A percentile compares a stretch with the other conserved stretches of the same genome.
Conservation (phyloP, 352 stramenopile genomes). For the Phytophthora litchii region DNA sequence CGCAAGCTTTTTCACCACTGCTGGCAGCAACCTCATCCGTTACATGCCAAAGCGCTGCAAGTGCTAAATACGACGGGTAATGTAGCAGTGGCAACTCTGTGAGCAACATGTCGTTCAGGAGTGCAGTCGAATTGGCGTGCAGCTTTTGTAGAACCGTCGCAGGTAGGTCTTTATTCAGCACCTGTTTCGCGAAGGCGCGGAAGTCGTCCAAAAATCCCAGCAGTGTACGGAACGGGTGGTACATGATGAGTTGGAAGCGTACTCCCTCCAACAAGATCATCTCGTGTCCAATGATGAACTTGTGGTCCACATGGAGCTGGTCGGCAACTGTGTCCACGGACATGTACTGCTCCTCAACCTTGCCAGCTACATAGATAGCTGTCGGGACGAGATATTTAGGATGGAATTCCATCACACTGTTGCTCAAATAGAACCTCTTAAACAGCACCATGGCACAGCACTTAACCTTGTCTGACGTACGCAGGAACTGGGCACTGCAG, state of each 20-base stretch:
- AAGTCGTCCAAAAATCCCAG: constrained; percentile 88
- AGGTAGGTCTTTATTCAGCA: constrained; percentile 58
- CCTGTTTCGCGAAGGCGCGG: constrained; percentile 68
- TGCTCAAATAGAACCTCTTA: constrained; percentile 91
- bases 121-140: constrained; percentile 70
- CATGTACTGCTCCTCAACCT: constrained; percentile 92
- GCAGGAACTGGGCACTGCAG: constrained; percentile 82
- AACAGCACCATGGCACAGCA: constrained; percentile 85
- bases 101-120: constrained; percentile 80
- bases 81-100: constrained; percentile 72
- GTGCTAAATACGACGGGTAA: constrained; percentile 72
- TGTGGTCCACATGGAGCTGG: constrained; percentile 84
- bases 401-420: constrained; percentile 90
- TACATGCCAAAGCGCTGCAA: constrained; percentile 64
- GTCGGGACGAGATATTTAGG: constrained; percentile 87
- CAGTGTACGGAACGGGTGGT: constrained; percentile 84
- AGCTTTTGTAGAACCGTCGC: constrained; percentile 77
- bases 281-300: constrained; percentile 87
- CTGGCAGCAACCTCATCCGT: constrained; percentile 55
- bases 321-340: constrained; percentile 85
- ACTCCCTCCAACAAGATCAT: constrained; percentile 89
- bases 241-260: constrained; percentile 91
- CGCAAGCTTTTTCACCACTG: constrained; percentile 35
- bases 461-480: constrained; percentile 89
- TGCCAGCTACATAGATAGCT: constrained; percentile 88